Evolutionary conservation across 2,329 filamentous ascomycete species (phyloP).

Genomic region (Microdochium paspali): DNA sequence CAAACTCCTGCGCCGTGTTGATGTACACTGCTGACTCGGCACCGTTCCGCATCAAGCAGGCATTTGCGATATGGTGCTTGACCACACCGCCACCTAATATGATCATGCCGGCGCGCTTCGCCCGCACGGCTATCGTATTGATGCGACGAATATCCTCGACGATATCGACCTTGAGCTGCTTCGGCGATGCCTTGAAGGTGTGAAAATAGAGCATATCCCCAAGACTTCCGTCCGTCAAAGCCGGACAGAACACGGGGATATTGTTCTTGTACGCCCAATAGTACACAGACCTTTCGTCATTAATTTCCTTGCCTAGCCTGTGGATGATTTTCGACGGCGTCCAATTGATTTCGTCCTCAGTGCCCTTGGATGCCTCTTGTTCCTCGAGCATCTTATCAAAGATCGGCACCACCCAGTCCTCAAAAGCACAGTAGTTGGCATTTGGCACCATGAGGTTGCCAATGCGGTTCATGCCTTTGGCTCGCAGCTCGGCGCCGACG

Average conservation of each 20-base stretch:
- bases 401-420: slow-evolving; percentile 95
- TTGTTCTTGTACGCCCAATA: slow-evolving; percentile 98
- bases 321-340: slow-evolving; percentile 89
- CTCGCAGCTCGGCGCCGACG: slow-evolving; percentile 65
- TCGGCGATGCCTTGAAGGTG: slow-evolving; percentile 81
- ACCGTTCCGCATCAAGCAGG: slow-evolving; percentile 93
- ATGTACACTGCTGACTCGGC: slow-evolving; percentile 96
- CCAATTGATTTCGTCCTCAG: slow-evolving; percentile 66
- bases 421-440: slow-evolving; percentile 93
- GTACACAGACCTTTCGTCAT: slow-evolving; percentile 82
- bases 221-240: slow-evolving; percentile 86
- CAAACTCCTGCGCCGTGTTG: slow-evolving; percentile 95
- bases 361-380: slow-evolving; percentile 70
- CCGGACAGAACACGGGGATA: slow-evolving; percentile 95
- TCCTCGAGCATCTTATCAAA: slow-evolving; percentile 90
- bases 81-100: slow-evolving; percentile 90
- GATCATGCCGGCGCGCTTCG: slow-evolving; percentile 87
- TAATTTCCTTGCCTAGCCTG: slow-evolving; percentile 85
- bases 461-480: slow-evolving; percentile 86
- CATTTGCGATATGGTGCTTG: slow-evolving; percentile 98
- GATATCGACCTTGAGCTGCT: slow-evolving; percentile 77
- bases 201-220: slow-evolving; percentile 99
- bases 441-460: slow-evolving; percentile 95
- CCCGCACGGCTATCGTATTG: slow-evolving; percentile 83
- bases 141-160: slow-evolving; percentile 89